Evolutionary conservation across 106 monocot genomes (phyloP).

Genomic region (Alisma plantagoaquatica): DNA sequence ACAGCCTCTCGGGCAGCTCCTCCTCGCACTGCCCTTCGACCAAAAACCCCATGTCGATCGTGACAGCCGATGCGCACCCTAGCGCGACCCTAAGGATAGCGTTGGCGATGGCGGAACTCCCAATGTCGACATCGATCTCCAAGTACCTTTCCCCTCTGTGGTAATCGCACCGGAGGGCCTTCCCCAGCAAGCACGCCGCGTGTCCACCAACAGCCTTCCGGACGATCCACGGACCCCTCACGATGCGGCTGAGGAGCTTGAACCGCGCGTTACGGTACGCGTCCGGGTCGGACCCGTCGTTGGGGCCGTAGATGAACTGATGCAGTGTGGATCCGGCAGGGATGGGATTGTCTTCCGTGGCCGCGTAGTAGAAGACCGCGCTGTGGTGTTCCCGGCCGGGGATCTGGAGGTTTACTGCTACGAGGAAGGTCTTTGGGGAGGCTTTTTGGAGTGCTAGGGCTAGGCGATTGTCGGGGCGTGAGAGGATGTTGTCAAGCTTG

Average conservation of each 20-base stretch:
- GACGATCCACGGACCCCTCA: slow-evolving; percentile 15
- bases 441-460: not conserved
- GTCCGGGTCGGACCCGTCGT: slow-evolving; percentile 7
- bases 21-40: slow-evolving; percentile 17
- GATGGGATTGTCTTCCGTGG: slow-evolving; percentile 8
- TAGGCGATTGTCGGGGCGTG: slow-evolving; percentile 15
- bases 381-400: slow-evolving; percentile 17
- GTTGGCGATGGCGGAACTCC: slow-evolving; percentile 17
- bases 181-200: slow-evolving; percentile 8
- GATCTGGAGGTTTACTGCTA: slow-evolving; percentile 21
- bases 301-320: slow-evolving; percentile 5
- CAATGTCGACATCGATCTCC: slow-evolving; percentile 18
- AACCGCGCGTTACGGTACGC: slow-evolving; percentile 11
- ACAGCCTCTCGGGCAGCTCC: slow-evolving; percentile 13
- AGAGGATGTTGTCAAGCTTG: slow-evolving; percentile 14
- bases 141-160: slow-evolving; percentile 15
- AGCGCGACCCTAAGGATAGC: slow-evolving; percentile 11
- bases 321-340: slow-evolving; percentile 7
- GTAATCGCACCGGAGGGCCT: slow-evolving; percentile 10
- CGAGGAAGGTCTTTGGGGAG: slow-evolving; percentile 9
- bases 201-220: slow-evolving; percentile 4
- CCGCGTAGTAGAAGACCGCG: slow-evolving; percentile 22
- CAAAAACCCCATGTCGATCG: slow-evolving; percentile 17
- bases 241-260: slow-evolving; percentile 14
- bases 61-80: slow-evolving; percentile 9